A percentile compares a stretch with the other conserved stretches of the same genome.
These are phyloP conservation scores for Silene coronaria DNA, from an alignment of 179 eudicot species.

Conservation along the genomic window DNA sequence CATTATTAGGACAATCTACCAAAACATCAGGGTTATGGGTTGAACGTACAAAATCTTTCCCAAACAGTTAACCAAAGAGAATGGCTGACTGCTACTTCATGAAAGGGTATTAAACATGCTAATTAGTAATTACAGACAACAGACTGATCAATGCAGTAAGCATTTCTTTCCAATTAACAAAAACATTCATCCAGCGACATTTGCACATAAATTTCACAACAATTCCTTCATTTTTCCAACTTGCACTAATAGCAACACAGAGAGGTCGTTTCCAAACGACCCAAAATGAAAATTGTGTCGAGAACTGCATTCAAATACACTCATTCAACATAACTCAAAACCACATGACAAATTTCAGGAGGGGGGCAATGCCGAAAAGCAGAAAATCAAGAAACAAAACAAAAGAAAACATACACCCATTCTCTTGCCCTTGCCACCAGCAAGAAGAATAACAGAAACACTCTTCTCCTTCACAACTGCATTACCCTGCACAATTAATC, in stretches of 20 bases:
- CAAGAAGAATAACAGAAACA: conserved; percentile 87
- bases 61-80: too few relatives aligned
- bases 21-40: too few relatives aligned
- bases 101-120: too few relatives aligned
- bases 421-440: conserved; percentile 91
- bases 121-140: too few relatives aligned
- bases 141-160: too few relatives aligned
- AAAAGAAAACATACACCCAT: conserved; percentile 71
- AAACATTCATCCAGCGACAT: background rate
- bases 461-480: conserved; percentile 63
- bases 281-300: background rate
- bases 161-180: too few relatives aligned
- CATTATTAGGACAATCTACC: too few relatives aligned
- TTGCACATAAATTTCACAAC: background rate
- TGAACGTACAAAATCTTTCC: too few relatives aligned
- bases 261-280: background rate
- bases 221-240: background rate
- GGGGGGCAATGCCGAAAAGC: background rate
- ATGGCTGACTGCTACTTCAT: too few relatives aligned
- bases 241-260: background rate
- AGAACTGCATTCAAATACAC: background rate
- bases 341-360: background rate
- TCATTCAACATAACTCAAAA: background rate
- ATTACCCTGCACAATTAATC: conserved; percentile 35
- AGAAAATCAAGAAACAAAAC: background rate